Conservation (phyloP, 2,329 filamentous ascomycete species). For the Aphanocladium album region DNA sequence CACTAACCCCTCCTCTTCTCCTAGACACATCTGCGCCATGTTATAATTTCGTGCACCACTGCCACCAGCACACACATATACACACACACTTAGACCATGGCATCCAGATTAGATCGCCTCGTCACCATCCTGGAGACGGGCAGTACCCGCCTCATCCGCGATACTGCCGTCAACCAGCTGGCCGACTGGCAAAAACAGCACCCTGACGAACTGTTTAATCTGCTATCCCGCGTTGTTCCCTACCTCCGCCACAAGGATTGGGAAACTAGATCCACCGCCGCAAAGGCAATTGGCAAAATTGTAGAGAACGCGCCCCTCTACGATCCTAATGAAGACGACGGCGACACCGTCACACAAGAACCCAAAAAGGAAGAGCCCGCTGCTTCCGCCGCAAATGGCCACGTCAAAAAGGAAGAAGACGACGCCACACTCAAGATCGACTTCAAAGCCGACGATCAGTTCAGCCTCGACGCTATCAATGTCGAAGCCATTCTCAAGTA, state of each 20-base stretch:
- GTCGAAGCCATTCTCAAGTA: conserved; percentile 74
- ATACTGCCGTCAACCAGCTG: conserved; percentile 93
- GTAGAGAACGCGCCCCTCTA: conserved; percentile 82
- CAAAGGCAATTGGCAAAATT: conserved; percentile 91
- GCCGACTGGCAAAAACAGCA: conserved; percentile 98
- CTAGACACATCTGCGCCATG: conserved; percentile 8
- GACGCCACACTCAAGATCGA: conserved; percentile 28
- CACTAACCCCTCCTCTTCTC: neutral
- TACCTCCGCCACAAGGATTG: conserved; percentile 93
- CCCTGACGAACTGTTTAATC: conserved; percentile 93
- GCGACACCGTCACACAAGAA: conserved; percentile 52
- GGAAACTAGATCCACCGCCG: conserved; percentile 91
- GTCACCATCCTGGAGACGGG: conserved; percentile 89
- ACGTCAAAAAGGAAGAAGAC: conserved; percentile 56
- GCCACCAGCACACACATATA: neutral
- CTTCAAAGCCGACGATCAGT: conserved; percentile 53
- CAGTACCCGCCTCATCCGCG: conserved; percentile 91
- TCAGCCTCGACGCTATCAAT: conserved; percentile 71
- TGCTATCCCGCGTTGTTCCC: conserved; percentile 88
- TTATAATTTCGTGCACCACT: neutral
- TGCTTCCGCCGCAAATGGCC: conserved; percentile 32
- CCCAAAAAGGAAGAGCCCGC: conserved; percentile 38
- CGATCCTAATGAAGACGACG: conserved; percentile 77
- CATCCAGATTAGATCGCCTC: conserved; percentile 14
- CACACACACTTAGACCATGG: conserved; percentile 8